These are phyloP conservation scores for Apocynum venetum DNA, from an alignment of 257 asterid genomes.

Conservation along the genomic window DNA sequence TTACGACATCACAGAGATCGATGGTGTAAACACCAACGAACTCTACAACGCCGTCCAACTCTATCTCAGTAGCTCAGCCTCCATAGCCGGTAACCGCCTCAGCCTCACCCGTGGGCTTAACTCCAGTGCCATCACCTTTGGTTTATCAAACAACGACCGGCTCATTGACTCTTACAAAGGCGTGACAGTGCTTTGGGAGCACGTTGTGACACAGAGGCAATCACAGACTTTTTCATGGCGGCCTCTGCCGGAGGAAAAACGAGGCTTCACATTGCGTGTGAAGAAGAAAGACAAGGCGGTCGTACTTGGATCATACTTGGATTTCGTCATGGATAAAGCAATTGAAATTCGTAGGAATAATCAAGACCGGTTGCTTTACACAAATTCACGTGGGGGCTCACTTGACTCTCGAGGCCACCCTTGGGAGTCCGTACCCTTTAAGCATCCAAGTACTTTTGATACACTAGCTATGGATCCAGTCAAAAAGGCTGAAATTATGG, in stretches of 20 bases:
- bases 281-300: slow-evolving; percentile 36
- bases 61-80: slow-evolving; percentile 40
- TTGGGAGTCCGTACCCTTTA: slow-evolving; percentile 53
- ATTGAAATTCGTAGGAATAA: slow-evolving; percentile 34
- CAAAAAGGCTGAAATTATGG: slow-evolving; percentile 41
- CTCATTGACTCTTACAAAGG: slow-evolving; percentile 31
- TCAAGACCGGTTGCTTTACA: slow-evolving; percentile 40
- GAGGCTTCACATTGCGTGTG: slow-evolving; percentile 40
- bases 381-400: slow-evolving; percentile 46
- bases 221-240: slow-evolving; percentile 44
- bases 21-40: slow-evolving; percentile 50
- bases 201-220: slow-evolving; percentile 38
- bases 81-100: slow-evolving; percentile 33
- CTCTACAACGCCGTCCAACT: slow-evolving; percentile 50
- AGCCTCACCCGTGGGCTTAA: slow-evolving; percentile 39
- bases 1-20: slow-evolving; percentile 45
- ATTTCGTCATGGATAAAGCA: slow-evolving; percentile 40
- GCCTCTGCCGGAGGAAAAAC: slow-evolving; percentile 44
- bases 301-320: slow-evolving; percentile 32
- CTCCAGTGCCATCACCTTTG: slow-evolving; percentile 41
- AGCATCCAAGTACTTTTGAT: slow-evolving; percentile 45
- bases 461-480: slow-evolving; percentile 42
- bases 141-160: slow-evolving; percentile 41
- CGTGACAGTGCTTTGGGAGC: slow-evolving; percentile 39
- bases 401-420: slow-evolving; percentile 44